Percentiles rank a stretch among this genome's conserved stretches.
phyloP scores from a whole-genome alignment of 2,329 filamentous ascomycete genomes.

The Aureobasidium sp. region DNA sequence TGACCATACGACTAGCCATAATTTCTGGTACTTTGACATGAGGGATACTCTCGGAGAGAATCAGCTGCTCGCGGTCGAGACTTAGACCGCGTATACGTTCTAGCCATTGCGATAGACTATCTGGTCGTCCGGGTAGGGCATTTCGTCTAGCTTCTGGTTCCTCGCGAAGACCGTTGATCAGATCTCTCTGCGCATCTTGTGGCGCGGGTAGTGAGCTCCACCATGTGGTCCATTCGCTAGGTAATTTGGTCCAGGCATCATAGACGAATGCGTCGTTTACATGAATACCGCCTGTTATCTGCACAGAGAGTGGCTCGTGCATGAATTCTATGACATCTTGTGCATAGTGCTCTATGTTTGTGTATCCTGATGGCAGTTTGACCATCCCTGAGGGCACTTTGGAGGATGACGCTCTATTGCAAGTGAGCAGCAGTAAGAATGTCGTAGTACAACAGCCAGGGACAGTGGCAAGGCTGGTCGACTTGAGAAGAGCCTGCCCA shows the following conservation, averaged over 20 bases:
- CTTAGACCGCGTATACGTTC: slow-evolving; percentile 15
- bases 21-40: slow-evolving; percentile 8
- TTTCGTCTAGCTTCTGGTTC: neutral
- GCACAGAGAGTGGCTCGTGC: slow-evolving; percentile 17
- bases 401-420: too few relatives aligned
- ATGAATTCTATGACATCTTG: slow-evolving; percentile 15
- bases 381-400: too few relatives aligned
- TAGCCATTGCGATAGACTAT: slow-evolving; percentile 16
- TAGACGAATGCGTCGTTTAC: slow-evolving; percentile 20
- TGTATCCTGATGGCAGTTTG: neutral
- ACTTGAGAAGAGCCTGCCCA: too few relatives aligned
- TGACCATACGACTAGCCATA: slow-evolving; percentile 16
- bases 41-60: neutral
- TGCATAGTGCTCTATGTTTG: slow-evolving; percentile 9
- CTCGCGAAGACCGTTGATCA: slow-evolving; percentile 17
- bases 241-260: slow-evolving; percentile 17
- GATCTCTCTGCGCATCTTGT: slow-evolving; percentile 17
- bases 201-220: slow-evolving; percentile 12
- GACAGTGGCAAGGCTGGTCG: too few relatives aligned
- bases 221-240: slow-evolving; percentile 18
- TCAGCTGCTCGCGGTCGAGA: slow-evolving; percentile 16
- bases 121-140: slow-evolving; percentile 9
- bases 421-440: too few relatives aligned
- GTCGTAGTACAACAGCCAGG: too few relatives aligned
- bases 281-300: slow-evolving; percentile 19